These are phyloP conservation scores for Candida suzukii DNA, from an alignment of 805 yeast species.

Conservation along the genomic window DNA sequence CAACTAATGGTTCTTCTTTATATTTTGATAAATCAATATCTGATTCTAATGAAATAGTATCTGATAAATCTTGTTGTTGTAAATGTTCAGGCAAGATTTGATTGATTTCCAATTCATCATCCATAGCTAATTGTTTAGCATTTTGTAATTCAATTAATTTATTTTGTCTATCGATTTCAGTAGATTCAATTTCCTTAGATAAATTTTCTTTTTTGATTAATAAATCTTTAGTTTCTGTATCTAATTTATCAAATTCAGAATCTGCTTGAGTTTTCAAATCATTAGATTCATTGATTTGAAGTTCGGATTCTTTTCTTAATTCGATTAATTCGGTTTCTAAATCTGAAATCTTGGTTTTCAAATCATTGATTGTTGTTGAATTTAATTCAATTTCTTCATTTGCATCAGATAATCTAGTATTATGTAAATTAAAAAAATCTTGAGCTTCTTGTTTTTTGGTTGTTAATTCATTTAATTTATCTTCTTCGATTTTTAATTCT, in stretches of 20 bases:
- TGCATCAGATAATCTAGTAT: conserved; percentile 37
- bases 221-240: conserved; percentile 20
- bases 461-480: conserved; percentile 41
- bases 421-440: conserved; percentile 37
- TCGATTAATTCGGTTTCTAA: conserved; percentile 31
- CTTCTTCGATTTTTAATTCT: conserved; percentile 42
- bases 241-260: conserved; percentile 21
- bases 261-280: conserved; percentile 16
- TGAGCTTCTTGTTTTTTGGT: conserved; percentile 40
- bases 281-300: conserved; percentile 20
- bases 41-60: conserved; percentile 19
- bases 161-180: conserved; percentile 33
- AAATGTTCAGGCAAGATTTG: conserved; percentile 47
- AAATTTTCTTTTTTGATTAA: conserved; percentile 29
- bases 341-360: conserved; percentile 31
- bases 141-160: conserved; percentile 29
- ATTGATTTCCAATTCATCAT: conserved; percentile 42
- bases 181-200: conserved; percentile 34
- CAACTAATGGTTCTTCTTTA: conserved; percentile 17
- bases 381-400: conserved; percentile 33
- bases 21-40: conserved; percentile 21
- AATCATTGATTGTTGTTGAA: conserved; percentile 34
- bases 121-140: conserved; percentile 27
- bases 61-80: conserved; percentile 26
- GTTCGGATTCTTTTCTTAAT: conserved; percentile 20